Conservation (phyloP, 1,284 basidiomycete genomes). For the Fomitopsis betulina region DNA sequence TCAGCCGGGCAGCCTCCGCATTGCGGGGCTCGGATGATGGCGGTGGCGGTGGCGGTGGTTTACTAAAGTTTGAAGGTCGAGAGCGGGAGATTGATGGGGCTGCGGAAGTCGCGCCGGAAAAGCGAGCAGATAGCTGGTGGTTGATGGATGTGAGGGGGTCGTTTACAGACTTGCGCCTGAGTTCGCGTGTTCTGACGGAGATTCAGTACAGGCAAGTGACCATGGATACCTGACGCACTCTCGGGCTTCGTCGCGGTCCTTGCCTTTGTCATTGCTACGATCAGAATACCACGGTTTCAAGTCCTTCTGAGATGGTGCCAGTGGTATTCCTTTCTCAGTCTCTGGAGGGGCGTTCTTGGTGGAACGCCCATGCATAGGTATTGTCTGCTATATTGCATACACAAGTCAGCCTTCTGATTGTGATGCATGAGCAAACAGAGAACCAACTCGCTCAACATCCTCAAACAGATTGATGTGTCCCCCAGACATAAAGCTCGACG, state of each 20-base stretch:
- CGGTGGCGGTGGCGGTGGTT: background rate
- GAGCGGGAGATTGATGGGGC: background rate
- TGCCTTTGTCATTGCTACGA: conserved; percentile 16
- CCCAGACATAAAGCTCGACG: conserved; percentile 33
- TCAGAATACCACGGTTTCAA: conserved; percentile 75
- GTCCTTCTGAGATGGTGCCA: conserved; percentile 71
- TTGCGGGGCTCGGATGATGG: conserved; percentile 21
- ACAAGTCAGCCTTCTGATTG: background rate
- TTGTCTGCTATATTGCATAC: conserved; percentile 31
- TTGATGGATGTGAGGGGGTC: conserved; percentile 75
- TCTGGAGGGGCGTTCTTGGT: conserved; percentile 43
- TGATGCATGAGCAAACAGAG: background rate
- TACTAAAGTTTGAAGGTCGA: conserved; percentile 5
- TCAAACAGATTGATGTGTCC: conserved; percentile 80
- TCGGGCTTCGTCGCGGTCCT: conserved; percentile 25
- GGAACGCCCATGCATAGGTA: conserved; percentile 39
- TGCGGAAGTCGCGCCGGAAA: conserved; percentile 15
- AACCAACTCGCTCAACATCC: conserved; percentile 61
- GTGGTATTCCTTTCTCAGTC: conserved; percentile 63
- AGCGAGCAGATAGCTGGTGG: conserved; percentile 48
- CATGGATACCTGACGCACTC: conserved; percentile 16
- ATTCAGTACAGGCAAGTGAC: background rate
- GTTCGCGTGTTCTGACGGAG: conserved; percentile 50
- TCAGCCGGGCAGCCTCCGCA: conserved; percentile 47
- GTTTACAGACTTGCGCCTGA: conserved; percentile 53